Conservation (phyloP, 257 asterid species). For the Nicotiana benthamiana region DNA sequence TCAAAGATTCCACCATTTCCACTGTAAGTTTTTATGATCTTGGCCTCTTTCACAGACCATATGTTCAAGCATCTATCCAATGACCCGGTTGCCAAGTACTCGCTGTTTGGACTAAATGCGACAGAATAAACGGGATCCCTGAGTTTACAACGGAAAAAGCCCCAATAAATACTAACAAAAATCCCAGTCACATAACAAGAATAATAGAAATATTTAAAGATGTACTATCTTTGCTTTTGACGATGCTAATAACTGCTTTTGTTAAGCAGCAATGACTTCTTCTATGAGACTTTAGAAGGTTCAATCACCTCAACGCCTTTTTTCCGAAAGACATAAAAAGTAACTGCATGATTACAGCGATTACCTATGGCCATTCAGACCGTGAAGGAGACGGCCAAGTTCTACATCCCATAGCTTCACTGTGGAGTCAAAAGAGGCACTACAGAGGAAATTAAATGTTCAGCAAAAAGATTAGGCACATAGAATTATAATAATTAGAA, state of each 20-base stretch:
- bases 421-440: conserved; percentile 97
- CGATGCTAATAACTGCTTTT: not conserved
- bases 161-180: not conserved
- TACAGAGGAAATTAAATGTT: conserved; percentile 18
- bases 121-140: conserved; percentile 95
- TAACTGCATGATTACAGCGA: not conserved
- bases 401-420: conserved; percentile 91
- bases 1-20: conserved; percentile 94
- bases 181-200: not conserved
- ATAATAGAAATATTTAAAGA: not conserved
- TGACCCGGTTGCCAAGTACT: conserved; percentile 92
- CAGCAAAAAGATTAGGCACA: not conserved
- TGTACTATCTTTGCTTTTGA: not conserved
- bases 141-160: conserved; percentile 11
- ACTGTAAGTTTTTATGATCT: conserved; percentile 65
- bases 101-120: conserved; percentile 89
- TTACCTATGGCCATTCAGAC: conserved; percentile 87
- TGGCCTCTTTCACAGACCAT: conserved; percentile 96
- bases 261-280: not conserved
- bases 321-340: not conserved
- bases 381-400: conserved; percentile 56
- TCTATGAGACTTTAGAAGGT: not conserved
- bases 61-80: conserved; percentile 81
- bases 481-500: not conserved
- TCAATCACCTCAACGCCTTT: not conserved